Base-by-base conservation (phyloP, 202 grass and related monocot genomes). In the Sporobolus alterniflorus region DNA sequence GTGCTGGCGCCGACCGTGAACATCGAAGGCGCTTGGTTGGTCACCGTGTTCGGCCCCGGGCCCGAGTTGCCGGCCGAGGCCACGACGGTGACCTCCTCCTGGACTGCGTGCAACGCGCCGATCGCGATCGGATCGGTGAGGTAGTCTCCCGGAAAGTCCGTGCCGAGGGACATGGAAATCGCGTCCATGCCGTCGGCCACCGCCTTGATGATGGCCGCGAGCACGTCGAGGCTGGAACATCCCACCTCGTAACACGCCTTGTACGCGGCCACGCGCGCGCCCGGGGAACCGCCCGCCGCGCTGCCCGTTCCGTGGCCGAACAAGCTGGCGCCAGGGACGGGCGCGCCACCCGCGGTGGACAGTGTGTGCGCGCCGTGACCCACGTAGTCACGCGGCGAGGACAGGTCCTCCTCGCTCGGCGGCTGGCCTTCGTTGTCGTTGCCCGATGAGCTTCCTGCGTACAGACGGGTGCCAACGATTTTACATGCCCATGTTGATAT, bases 301-400 rank as follows among this genome's bases (percentile, higher is more conserved):
- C 43, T 84, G 72, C 92, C 94, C 0, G 0, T 54, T 7, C 90
- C 94, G 26, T 87, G 76, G 46, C 81, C 86, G 52, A 83, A 89
- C 26, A 84, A 36, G 77, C 79, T 61, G 33, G 81, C 92, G 43
- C 40, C 46, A 6, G 36, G 31, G 50, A 87, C 88, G 55, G 70
- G 59, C 1, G 60, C 44, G 25, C 94, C 94, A 18, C 83, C 94
- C 10, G 86, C 88, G 0, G 95, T 97, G 22, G 95, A 97, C 62
- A 94, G 84, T 46, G 95, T 98, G 90, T 94, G 95, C 18, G 86
- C 56, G 57, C 95, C 95, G 69, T 98, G 95, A 31, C 95, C 92
- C 0, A 36, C 41, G 34, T 25, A 66, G 78, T 98, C 95, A 5
- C 92, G 88, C 62, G 92, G 90, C 65, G 92, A 88, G 42, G 79